Conservation (phyloP, 139 green algal species). For the Coccomyxa sp. region DNA sequence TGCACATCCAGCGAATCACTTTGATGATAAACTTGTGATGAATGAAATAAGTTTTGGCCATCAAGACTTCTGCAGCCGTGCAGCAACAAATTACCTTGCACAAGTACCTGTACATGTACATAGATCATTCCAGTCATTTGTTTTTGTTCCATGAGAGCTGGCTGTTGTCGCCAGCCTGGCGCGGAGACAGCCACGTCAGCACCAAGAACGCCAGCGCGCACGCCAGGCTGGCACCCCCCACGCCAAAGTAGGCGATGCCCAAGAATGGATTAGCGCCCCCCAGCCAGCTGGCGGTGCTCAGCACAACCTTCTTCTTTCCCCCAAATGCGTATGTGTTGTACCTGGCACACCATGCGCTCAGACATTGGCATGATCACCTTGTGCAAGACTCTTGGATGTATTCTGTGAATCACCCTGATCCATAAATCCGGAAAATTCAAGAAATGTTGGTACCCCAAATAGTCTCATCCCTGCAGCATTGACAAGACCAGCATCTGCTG, state of each 20-base stretch:
- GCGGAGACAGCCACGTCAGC: conserved; percentile 1
- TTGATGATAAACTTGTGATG: no score
- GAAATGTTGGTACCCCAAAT: no score
- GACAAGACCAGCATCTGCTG: no score
- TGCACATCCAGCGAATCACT: no score
- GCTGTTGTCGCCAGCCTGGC: conserved; percentile 8
- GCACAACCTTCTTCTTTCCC: conserved; percentile 52
- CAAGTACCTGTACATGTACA: no score
- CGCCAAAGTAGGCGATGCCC: conserved; percentile 54
- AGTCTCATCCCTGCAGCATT: no score
- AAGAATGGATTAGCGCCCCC: conserved; percentile 73
- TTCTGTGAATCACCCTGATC: no score
- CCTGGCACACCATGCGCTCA: conserved; percentile 47
- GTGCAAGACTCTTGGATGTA: no score
- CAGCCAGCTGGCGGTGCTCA: conserved; percentile 71
- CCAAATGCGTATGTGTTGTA: conserved; percentile 80
- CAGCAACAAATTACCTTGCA: no score
- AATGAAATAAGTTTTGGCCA: no score
- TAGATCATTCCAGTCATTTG: background rate
- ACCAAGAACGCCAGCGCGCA: conserved; percentile 5
- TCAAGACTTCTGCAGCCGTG: no score
- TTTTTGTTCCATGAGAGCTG: conserved; percentile 20
- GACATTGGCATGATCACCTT: background rate
- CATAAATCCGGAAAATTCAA: no score
- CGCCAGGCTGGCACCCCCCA: conserved; percentile 18